Conservation (phyloP, 805 yeast genomes). For the Saturnispora kantuleensis region DNA sequence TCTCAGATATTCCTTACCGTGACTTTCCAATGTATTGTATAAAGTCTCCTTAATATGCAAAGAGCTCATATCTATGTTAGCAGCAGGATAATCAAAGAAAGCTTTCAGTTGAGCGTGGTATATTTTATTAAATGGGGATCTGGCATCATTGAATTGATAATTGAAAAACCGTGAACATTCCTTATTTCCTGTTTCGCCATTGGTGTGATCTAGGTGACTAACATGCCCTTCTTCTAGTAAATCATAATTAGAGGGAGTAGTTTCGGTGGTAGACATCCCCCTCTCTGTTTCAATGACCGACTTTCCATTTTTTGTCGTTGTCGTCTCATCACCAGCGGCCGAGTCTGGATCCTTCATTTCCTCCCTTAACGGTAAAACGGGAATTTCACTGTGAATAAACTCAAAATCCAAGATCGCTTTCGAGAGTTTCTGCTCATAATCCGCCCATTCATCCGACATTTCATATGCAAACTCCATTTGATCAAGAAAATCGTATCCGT, state of each 20-base stretch:
- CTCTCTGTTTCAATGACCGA: neutral
- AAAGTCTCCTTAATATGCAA: neutral
- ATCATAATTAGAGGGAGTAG: neutral
- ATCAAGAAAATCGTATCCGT: constrained; percentile 11
- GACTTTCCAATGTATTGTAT: neutral
- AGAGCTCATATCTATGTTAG: neutral
- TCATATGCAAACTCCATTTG: constrained; percentile 10
- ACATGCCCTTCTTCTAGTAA: neutral
- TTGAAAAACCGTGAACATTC: neutral
- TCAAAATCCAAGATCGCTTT: neutral
- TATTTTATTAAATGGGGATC: neutral
- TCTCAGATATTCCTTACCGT: neutral
- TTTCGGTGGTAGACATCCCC: neutral
- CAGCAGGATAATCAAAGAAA: neutral
- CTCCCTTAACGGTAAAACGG: neutral
- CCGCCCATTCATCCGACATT: constrained; percentile 1
- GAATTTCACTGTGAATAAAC: neutral
- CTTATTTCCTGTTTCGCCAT: neutral
- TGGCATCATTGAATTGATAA: neutral
- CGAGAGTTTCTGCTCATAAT: neutral
- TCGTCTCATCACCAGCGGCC: neutral
- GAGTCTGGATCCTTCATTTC: neutral
- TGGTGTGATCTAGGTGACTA: neutral
- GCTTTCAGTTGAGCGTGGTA: neutral
- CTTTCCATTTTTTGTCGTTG: neutral